Base-by-base conservation (phyloP, 768 basidiomycete species). In the Mrakia frigida region DNA sequence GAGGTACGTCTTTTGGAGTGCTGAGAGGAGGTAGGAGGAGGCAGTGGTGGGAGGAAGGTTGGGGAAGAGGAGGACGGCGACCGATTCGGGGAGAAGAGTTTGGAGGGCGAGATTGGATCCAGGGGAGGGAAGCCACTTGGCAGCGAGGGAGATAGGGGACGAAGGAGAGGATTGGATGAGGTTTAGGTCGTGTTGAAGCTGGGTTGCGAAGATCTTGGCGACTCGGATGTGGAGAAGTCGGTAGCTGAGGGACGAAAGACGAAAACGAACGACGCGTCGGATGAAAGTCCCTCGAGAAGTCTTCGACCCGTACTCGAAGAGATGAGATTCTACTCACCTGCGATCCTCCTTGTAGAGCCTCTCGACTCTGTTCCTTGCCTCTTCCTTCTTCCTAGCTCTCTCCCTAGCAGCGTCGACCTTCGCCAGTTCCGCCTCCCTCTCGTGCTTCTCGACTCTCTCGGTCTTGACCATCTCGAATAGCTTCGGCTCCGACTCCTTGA, bases 401-500 rank as follows among this genome's bases (percentile, higher is more conserved):
- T 56, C 56, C n/a, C 28, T 56, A 10, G 56, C 56, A 0, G 56
- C 56, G 25, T 56, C 56, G 56, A 56, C 56, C 56, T 56, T 56
- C 25, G 10, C 56, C 25, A 56, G 56, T 25, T 56, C 56, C 13
- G 9, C 25, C n/a, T 56, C 56, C 11, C 56, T 56, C 13, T 56
- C n/a, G 56, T 56, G 56, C 56, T 28, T 56, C 28, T 56, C 56
- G 25, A 25, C 56, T 56, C 28, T 56, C 56, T 56, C 56, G 25
- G 7, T 56, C 56, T 56, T 56, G n/a, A 56, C 56, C 56, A 11
- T 25, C 56, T n/a, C 56, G 25, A 56, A 11, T 25, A 9, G 6
- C 56, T n/a, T 56, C 56, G 56, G 56, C n/a, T 56, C 56, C n/a
- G 56, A 56, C 23, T n/a, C 56, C 56, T 56, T 56, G 56, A 56